These are phyloP conservation scores for Phyllosticta capitalensis DNA, from an alignment of 2,329 filamentous ascomycete genomes.

Conservation along the genomic window DNA sequence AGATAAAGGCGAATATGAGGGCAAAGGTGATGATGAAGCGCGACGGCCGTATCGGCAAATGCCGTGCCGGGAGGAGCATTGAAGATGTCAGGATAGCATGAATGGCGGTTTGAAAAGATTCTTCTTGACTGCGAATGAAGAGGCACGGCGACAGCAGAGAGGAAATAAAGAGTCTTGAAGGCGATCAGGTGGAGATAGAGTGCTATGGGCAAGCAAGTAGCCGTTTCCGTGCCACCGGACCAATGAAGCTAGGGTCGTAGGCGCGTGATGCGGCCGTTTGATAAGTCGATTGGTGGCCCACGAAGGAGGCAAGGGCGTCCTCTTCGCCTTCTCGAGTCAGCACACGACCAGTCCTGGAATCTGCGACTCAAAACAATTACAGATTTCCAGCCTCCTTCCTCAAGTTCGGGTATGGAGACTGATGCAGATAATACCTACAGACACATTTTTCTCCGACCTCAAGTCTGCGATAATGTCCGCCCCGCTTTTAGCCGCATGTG, in stretches of 20 bases:
- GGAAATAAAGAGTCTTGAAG: neutral
- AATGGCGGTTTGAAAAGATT: neutral
- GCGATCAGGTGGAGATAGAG: neutral
- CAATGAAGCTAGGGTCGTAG: neutral
- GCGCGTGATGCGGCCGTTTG: neutral
- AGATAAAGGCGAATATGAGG: neutral
- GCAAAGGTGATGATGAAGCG: slow-evolving; percentile 5
- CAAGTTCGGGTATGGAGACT: neutral
- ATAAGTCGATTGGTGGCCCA: neutral
- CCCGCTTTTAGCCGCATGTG: neutral
- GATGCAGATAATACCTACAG: no score
- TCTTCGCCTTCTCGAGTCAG: neutral
- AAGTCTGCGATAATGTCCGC: neutral
- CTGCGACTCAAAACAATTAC: neutral
- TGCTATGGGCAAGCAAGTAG: neutral
- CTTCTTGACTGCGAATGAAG: neutral
- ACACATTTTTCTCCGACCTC: neutral
- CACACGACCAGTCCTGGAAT: neutral
- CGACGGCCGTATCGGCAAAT: slow-evolving; percentile 1
- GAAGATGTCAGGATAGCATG: neutral
- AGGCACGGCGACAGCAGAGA: neutral
- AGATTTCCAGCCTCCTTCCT: neutral
- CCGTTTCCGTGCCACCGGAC: neutral
- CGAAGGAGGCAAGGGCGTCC: neutral
- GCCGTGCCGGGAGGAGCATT: slow-evolving; percentile 4